Conservation (phyloP, 169 alveolate genomes). For the Babesia ovata region DNA sequence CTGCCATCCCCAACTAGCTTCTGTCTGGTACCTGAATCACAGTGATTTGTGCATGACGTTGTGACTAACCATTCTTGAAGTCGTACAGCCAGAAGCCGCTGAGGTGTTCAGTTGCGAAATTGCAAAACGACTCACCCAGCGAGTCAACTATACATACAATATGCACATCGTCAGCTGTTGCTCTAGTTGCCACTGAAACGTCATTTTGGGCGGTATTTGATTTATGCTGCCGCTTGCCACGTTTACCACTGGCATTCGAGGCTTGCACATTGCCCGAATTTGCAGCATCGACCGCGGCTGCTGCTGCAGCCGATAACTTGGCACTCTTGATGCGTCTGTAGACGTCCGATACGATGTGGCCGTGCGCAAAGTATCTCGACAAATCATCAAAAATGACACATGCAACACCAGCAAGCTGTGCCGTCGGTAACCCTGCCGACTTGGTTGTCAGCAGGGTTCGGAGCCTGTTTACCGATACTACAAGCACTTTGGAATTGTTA, state of each 20-base stretch:
- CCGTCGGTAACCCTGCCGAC: conserved; percentile 1
- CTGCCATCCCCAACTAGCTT: conserved; percentile 49
- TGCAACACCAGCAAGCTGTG: neutral
- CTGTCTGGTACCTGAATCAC: conserved; percentile 47
- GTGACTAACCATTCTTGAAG: conserved; percentile 17
- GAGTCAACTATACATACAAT: conserved; percentile 37
- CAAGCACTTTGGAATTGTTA: neutral
- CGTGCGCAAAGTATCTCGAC: conserved; percentile 5
- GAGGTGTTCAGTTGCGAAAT: conserved; percentile 36
- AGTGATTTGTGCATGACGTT: neutral
- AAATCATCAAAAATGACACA: conserved; percentile 37
- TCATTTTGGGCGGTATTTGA: no score
- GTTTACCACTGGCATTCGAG: no score
- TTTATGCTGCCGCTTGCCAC: no score
- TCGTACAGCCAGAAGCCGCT: conserved; percentile 56
- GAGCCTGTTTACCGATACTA: conserved; percentile 12
- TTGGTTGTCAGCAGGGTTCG: conserved; percentile 1
- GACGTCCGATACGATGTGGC: neutral
- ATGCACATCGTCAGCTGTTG: conserved; percentile 13
- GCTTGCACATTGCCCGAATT: no score
- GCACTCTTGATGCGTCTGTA: conserved; percentile 5
- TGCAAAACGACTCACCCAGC: conserved; percentile 28
- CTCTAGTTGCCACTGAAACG: neutral
- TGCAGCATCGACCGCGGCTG: neutral
- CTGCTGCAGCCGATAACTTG: neutral